Evolutionary conservation across 441 rosid species (phyloP), one percentile per base, ranked within the genome.

Genomic region (Populus hybrid): DNA sequence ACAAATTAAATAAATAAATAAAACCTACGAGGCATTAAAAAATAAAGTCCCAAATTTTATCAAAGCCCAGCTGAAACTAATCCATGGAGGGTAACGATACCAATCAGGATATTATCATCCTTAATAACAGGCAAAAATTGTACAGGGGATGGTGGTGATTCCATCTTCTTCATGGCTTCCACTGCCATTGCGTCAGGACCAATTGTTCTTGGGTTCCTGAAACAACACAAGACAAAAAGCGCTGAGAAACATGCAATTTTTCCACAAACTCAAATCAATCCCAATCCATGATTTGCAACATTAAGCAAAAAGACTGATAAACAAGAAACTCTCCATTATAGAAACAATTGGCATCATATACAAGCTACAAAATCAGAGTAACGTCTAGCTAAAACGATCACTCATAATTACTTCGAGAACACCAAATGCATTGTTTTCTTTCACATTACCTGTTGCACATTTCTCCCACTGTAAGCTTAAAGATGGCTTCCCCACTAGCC

Each of bases 81-180:
- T 78, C 99, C 98, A 75, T 95, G 98, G 88, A 95, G 87, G 14
- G 97, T 94, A 38, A 94, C 84, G 68, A 95, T 91, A 68, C 99
- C 99, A 40, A 94, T 92, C 89, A 92, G 75, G 26, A 85, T 75
- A 67, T 89, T 91, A 64, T 88, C 87, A 28, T 85, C 85, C 78
- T 82, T 63, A 16, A 94, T 81, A 79, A 92, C 97, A 0, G 97
- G 98, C 82, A 95, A 85, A 83, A 94, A 95, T 69, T 95, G 99
- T 9, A 94, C 98, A 19, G 97, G 94, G 10, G 97, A 94, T 7
- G 99, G 97, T 14, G 98, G 98, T 0, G 97, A 90, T 77, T 94
- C 98, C 99, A 94, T 95, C 83, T 89, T 92, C 87, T 87, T 86
- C 99, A 95, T 94, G 30, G 98, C 99, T 79, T 92, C 99, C 84